Percentiles rank a stretch among this genome's conserved stretches.
phyloP scores from a whole-genome alignment of 1,284 basidiomycete species.

The Sporisorium exsertum region DNA sequence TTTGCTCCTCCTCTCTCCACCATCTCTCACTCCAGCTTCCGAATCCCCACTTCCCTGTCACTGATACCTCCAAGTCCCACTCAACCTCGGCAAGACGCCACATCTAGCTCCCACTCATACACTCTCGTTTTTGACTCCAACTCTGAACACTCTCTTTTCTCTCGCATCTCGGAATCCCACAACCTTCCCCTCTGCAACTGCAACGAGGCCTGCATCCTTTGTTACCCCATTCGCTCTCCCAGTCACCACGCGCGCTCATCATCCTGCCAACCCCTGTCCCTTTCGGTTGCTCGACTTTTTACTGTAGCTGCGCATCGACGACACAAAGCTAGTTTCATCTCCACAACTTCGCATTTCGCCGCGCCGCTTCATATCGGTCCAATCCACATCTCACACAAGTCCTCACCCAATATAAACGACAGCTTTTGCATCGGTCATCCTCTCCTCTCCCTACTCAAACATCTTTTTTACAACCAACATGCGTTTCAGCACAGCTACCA shows the following conservation, averaged over 20 bases:
- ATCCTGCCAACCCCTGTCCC: neutral
- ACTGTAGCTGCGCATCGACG: neutral
- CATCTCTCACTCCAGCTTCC: constrained; percentile 24
- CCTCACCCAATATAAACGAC: constrained; percentile 10
- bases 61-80: constrained; percentile 4
- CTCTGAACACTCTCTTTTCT: constrained; percentile 26
- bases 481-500: constrained; percentile 35
- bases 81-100: neutral
- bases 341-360: neutral
- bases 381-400: neutral
- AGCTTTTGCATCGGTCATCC: neutral
- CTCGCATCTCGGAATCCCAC: constrained; percentile 6
- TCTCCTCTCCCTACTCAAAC: neutral
- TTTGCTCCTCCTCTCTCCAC: constrained; percentile 18
- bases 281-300: neutral
- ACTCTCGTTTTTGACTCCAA: constrained; percentile 28
- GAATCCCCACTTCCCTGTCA: neutral
- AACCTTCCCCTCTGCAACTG: constrained; percentile 3
- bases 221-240: neutral
- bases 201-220: constrained; percentile 1
- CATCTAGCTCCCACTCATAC: constrained; percentile 6
- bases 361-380: neutral
- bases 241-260: neutral
- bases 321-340: neutral
- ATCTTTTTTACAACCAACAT: constrained; percentile 13